Conservation (phyloP, 1,284 basidiomycete species). For the Clitocybe nebularis region DNA sequence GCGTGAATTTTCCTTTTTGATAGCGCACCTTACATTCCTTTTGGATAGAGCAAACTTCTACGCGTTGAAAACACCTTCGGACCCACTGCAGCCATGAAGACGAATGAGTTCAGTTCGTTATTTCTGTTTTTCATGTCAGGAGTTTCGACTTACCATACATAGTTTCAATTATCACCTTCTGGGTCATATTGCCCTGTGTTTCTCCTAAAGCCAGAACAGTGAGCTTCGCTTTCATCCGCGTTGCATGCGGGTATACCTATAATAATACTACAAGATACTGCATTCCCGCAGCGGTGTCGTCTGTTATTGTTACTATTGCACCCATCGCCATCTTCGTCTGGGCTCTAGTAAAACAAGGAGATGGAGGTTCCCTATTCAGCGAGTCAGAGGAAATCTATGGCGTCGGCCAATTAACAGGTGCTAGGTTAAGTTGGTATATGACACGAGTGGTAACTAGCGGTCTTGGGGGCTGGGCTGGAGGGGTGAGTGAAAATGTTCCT, state of each 20-base stretch:
- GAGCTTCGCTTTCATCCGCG: slow-evolving; percentile 1
- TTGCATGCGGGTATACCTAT: not conserved
- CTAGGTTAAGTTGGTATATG: slow-evolving; percentile 27
- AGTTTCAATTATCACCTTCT: slow-evolving; percentile 17
- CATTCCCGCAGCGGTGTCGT: slow-evolving; percentile 24
- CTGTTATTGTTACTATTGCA: slow-evolving; percentile 25
- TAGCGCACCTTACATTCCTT: not conserved
- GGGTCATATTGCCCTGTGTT: slow-evolving; percentile 17
- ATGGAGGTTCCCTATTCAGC: slow-evolving; percentile 25
- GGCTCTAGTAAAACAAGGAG: slow-evolving; percentile 30
- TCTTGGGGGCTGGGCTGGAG: slow-evolving; percentile 29
- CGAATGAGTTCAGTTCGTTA: slow-evolving; percentile 28
- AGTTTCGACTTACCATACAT: not conserved
- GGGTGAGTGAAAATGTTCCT: too few species aligned
- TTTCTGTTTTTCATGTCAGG: not conserved
- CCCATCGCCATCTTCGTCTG: slow-evolving; percentile 30
- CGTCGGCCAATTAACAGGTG: slow-evolving; percentile 20
- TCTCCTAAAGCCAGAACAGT: slow-evolving; percentile 17
- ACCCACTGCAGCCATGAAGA: slow-evolving; percentile 24
- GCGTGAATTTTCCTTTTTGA: slow-evolving; percentile 9
- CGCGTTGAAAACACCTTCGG: slow-evolving; percentile 27
- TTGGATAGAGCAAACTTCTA: slow-evolving; percentile 26
- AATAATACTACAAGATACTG: slow-evolving; percentile 23
- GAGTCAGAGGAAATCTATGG: slow-evolving; percentile 27
- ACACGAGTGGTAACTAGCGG: slow-evolving; percentile 28